Percentiles rank a stretch among this genome's conserved stretches.
Evolutionary conservation across 768 basidiomycete species (phyloP).

Genomic region (Amanita pallidorosea): DNA sequence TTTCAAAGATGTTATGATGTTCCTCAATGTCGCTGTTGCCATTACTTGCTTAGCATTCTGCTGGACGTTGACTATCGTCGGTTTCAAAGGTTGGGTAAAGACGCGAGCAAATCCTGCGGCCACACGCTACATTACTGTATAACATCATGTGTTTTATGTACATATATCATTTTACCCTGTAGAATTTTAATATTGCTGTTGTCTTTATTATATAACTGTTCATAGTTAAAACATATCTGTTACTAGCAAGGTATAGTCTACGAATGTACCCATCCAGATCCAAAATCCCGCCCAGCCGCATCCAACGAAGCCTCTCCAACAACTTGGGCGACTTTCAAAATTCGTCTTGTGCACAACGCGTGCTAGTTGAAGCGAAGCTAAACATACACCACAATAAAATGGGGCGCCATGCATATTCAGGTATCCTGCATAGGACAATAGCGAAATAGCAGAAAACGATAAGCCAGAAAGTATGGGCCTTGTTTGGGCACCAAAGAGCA

Average conservation of each 20-base stretch:
- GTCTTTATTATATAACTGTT: background rate
- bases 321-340: conserved; percentile 66
- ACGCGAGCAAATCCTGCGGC: conserved; percentile 20
- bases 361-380: conserved; percentile 68
- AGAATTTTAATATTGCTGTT: background rate
- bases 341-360: conserved; percentile 68
- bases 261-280: conserved; percentile 74
- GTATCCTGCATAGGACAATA: conserved; percentile 71
- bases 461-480: conserved; percentile 67
- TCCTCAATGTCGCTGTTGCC: conserved; percentile 76
- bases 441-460: conserved; percentile 59
- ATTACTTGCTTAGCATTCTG: conserved; percentile 79
- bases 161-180: background rate
- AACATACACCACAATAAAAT: conserved; percentile 70
- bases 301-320: conserved; percentile 82
- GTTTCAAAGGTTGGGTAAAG: conserved; percentile 76
- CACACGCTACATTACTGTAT: conserved; percentile 6
- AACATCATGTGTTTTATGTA: background rate
- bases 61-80: conserved; percentile 70
- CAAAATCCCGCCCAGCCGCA: conserved; percentile 86
- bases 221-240: background rate
- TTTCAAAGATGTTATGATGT: conserved; percentile 75
- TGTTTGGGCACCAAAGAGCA: conserved; percentile 76
- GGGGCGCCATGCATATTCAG: conserved; percentile 66
- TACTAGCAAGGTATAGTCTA: conserved; percentile 42